Percentiles rank a stretch among this genome's conserved stretches.
phyloP scores from a whole-genome alignment of 1,139 yeast species.

The Ogataea hybrid region DNA sequence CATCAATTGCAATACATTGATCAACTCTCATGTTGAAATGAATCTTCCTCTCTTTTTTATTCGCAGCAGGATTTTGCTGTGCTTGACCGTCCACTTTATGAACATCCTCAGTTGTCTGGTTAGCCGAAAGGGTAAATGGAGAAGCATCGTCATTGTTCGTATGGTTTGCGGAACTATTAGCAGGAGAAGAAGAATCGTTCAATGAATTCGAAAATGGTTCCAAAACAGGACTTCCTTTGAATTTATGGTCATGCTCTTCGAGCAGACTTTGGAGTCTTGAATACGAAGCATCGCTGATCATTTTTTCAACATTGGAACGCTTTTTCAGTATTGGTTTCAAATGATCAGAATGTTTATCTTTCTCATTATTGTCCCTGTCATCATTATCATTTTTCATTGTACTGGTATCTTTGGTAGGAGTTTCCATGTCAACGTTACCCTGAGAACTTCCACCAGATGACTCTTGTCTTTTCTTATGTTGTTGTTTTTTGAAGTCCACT shows the following conservation, averaged over 20 bases:
- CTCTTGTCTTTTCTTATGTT: conserved; percentile 6
- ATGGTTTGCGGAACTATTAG: conserved; percentile 9
- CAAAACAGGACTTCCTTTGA: conserved; percentile 30
- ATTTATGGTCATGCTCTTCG: conserved; percentile 29
- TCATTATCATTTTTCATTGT: too few relatives aligned
- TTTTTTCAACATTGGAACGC: conserved; percentile 51
- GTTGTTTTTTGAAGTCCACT: conserved; percentile 17
- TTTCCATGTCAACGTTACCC: too few relatives aligned
- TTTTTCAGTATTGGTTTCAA: conserved; percentile 56
- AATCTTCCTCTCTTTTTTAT: conserved; percentile 55
- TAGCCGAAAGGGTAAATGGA: conserved; percentile 22
- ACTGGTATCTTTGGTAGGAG: too few relatives aligned
- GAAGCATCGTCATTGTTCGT: conserved; percentile 17
- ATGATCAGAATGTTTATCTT: conserved; percentile 18
- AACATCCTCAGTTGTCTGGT: conserved; percentile 17
- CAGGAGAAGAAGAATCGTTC: conserved; percentile 22
- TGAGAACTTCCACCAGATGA: not conserved
- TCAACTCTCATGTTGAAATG: conserved; percentile 93
- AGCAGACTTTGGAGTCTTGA: conserved; percentile 39
- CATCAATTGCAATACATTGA: conserved; percentile 77
- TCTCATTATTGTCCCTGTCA: not conserved
- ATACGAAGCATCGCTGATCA: conserved; percentile 54
- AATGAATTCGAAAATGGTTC: conserved; percentile 25
- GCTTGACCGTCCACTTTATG: conserved; percentile 1
- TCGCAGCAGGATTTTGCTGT: not conserved